A percentile compares a stretch with the other conserved stretches of the same genome.
These are phyloP conservation scores for Pseudogymnoascus sp. DNA, from an alignment of 2,329 filamentous ascomycete species.

Conservation along the genomic window DNA sequence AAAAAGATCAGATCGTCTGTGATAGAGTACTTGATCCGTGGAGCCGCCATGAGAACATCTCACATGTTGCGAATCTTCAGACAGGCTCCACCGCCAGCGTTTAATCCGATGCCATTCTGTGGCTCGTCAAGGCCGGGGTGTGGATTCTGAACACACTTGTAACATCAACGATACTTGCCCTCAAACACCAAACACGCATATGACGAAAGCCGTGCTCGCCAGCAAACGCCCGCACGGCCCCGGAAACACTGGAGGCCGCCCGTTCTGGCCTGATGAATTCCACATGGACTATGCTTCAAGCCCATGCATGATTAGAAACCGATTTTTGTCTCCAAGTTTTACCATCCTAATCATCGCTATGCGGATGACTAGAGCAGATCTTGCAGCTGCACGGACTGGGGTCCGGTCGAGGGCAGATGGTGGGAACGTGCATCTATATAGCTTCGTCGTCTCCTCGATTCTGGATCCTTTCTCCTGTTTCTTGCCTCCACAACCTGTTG, in stretches of 20 bases:
- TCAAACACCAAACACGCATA: constrained; percentile 7
- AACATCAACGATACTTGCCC: constrained; percentile 1
- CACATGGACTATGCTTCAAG: constrained; percentile 2
- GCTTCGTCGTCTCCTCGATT: constrained; percentile 33
- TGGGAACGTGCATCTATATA: constrained; percentile 4
- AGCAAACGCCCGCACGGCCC: constrained; percentile 4
- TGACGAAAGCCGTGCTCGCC: background rate
- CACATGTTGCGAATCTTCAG: background rate
- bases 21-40: background rate
- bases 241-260: background rate
- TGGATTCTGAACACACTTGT: constrained; percentile 3
- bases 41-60: background rate
- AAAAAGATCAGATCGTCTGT: constrained; percentile 31
- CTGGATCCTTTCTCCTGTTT: constrained; percentile 16
- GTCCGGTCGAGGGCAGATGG: background rate
- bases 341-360: constrained; percentile 3
- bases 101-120: background rate
- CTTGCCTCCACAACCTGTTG: constrained; percentile 27
- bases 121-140: background rate
- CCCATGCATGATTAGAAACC: constrained; percentile 7
- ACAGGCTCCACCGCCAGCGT: background rate
- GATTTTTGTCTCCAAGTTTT: constrained; percentile 2
- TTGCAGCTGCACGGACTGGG: background rate
- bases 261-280: constrained; percentile 1
- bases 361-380: constrained; percentile 7